phyloP scores from a whole-genome alignment of 176 grass and related monocot genomes.

The Secale cereale region DNA sequence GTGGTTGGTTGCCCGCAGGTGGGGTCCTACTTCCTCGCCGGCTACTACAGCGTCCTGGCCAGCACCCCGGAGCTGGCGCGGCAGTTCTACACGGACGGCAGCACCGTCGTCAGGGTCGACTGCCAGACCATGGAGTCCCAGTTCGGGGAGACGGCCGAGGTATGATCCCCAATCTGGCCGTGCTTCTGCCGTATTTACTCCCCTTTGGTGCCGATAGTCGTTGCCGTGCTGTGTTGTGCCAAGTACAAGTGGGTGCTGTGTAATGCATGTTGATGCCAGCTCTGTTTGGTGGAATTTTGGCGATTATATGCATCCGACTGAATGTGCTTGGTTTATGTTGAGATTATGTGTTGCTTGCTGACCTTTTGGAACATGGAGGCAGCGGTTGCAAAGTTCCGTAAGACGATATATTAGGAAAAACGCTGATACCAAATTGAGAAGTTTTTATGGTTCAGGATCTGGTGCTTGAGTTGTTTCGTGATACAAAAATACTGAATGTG shows the following conservation, averaged over 20 bases:
- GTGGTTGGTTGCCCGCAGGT: constrained; percentile 27
- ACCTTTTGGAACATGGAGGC: neutral
- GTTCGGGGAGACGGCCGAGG: constrained; percentile 40
- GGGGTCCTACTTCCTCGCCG: constrained; percentile 48
- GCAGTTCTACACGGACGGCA: constrained; percentile 56
- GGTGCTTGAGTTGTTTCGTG: neutral
- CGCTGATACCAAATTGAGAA: neutral
- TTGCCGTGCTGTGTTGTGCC: neutral
- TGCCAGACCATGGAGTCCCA: constrained; percentile 38
- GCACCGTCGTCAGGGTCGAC: constrained; percentile 47
- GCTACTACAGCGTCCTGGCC: constrained; percentile 63
- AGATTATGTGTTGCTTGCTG: neutral
- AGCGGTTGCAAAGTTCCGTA: neutral
- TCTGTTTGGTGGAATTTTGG: neutral
- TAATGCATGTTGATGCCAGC: neutral
- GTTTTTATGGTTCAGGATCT: neutral
- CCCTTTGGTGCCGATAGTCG: neutral
- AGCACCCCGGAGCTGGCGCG: constrained; percentile 37
- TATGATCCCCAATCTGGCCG: neutral
- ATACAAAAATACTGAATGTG: no score
- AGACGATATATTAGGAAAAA: neutral
- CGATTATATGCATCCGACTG: neutral
- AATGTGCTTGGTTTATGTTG: neutral
- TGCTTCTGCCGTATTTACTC: neutral
- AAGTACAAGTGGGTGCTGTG: neutral